These are phyloP conservation scores for Ajuga chamaepitys DNA, from an alignment of 257 asterid genomes.

Conservation along the genomic window DNA sequence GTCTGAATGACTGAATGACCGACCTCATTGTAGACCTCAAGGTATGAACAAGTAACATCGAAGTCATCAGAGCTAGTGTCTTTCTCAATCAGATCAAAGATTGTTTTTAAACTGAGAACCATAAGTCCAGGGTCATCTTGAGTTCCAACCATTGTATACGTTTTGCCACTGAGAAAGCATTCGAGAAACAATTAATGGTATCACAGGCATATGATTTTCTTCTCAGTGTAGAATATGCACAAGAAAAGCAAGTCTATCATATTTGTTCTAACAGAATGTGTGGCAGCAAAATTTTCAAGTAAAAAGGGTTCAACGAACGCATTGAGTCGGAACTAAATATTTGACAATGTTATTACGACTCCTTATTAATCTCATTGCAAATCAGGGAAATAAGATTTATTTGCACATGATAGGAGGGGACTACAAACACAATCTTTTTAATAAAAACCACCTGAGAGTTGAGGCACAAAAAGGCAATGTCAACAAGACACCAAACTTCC, in stretches of 20 bases:
- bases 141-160: conserved; percentile 95
- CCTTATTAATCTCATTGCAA: not conserved
- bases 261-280: not conserved
- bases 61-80: conserved; percentile 61
- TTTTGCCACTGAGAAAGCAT: conserved; percentile 61
- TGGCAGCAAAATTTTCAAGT: not conserved
- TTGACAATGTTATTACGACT: not conserved
- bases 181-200: conserved; percentile 1
- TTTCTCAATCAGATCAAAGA: conserved; percentile 67
- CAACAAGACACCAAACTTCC: not conserved
- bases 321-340: not conserved
- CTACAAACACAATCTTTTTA: not conserved
- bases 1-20: conserved; percentile 1
- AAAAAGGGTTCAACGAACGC: not conserved
- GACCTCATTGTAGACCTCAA: conserved; percentile 98
- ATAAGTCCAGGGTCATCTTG: conserved; percentile 89
- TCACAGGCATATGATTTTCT: not conserved
- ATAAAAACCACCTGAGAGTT: not conserved
- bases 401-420: not conserved
- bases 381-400: not conserved
- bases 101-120: conserved; percentile 89
- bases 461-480: not conserved
- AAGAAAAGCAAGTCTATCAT: conserved; percentile 11
- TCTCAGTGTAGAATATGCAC: not conserved
- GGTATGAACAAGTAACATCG: conserved; percentile 85